Conservation (phyloP, 768 basidiomycete species). For the Kwoniella botswanensis region DNA sequence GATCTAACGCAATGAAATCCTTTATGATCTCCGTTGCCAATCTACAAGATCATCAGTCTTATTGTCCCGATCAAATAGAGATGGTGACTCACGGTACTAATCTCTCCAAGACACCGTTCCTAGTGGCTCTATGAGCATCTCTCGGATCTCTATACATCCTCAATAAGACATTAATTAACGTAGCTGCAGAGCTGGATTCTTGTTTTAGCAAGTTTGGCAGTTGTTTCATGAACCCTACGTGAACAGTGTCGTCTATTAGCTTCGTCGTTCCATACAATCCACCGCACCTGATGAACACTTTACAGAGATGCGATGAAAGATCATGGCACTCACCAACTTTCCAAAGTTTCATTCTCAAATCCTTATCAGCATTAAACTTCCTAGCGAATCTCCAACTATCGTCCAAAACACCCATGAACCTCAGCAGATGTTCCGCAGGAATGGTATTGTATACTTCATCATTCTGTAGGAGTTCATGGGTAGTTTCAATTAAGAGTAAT, state of each 20-base stretch:
- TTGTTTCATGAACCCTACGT: slow-evolving; percentile 96
- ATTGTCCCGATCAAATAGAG: neutral
- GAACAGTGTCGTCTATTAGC: neutral
- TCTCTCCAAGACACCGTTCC: slow-evolving; percentile 72
- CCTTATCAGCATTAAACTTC: slow-evolving; percentile 97
- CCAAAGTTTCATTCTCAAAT: slow-evolving; percentile 93
- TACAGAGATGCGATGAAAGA: neutral
- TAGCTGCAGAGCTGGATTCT: slow-evolving; percentile 95
- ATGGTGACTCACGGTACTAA: slow-evolving; percentile 67
- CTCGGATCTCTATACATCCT: slow-evolving; percentile 93
- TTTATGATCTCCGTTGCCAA: slow-evolving; percentile 84
- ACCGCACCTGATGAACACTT: neutral
- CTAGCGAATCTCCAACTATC: slow-evolving; percentile 98
- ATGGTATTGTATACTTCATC: slow-evolving; percentile 89
- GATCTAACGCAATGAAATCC: slow-evolving; percentile 85
- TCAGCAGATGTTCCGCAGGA: slow-evolving; percentile 88
- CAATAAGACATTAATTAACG: slow-evolving; percentile 85
- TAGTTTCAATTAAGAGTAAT: slow-evolving; percentile 92
- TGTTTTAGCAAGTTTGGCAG: slow-evolving; percentile 96
- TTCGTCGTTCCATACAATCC: neutral
- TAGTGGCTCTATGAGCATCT: slow-evolving; percentile 68
- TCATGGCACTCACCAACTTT: slow-evolving; percentile 83
- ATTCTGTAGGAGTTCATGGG: slow-evolving; percentile 91
- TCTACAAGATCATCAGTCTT: slow-evolving; percentile 60
- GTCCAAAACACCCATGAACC: slow-evolving; percentile 92